Conservation (phyloP, 306 rosid species). For the Begonia fuchsioides region DNA sequence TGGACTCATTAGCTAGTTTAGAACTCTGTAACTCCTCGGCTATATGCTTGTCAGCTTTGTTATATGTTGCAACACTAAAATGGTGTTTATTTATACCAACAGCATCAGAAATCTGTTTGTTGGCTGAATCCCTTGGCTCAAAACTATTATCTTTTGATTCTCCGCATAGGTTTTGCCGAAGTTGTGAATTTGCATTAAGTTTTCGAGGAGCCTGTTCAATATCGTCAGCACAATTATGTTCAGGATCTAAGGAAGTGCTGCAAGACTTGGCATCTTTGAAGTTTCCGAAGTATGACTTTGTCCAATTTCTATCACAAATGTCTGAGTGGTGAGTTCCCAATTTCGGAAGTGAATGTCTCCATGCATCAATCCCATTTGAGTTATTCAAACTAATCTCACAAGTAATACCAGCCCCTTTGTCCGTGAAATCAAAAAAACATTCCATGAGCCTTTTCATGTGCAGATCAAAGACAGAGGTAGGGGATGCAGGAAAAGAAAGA, state of each 20-base stretch:
- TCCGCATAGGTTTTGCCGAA: constrained; percentile 20
- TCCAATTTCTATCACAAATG: constrained; percentile 5
- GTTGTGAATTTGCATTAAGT: no score
- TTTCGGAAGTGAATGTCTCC: constrained; percentile 6
- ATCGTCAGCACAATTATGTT: constrained; percentile 16
- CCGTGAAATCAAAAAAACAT: constrained; percentile 23
- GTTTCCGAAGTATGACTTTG: constrained; percentile 10
- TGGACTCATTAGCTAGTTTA: constrained; percentile 36
- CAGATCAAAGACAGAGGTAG: constrained; percentile 64
- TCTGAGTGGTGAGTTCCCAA: no score
- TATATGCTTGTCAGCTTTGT: constrained; percentile 35
- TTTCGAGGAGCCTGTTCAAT: no score
- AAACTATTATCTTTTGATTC: constrained; percentile 20
- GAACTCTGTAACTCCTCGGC: constrained; percentile 28
- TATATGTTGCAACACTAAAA: constrained; percentile 48
- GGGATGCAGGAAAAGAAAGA: constrained; percentile 73
- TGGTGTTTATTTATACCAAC: constrained; percentile 32
- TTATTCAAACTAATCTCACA: constrained; percentile 18
- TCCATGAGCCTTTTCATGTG: constrained; percentile 78
- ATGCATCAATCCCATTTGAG: constrained; percentile 20
- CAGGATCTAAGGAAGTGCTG: constrained; percentile 17
- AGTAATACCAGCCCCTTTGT: constrained; percentile 18
- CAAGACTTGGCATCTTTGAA: constrained; percentile 22
- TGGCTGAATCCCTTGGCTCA: constrained; percentile 16
- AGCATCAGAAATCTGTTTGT: constrained; percentile 26